phyloP scores from a whole-genome alignment of 2,329 filamentous ascomycete genomes.

The Beauveria caledonica region DNA sequence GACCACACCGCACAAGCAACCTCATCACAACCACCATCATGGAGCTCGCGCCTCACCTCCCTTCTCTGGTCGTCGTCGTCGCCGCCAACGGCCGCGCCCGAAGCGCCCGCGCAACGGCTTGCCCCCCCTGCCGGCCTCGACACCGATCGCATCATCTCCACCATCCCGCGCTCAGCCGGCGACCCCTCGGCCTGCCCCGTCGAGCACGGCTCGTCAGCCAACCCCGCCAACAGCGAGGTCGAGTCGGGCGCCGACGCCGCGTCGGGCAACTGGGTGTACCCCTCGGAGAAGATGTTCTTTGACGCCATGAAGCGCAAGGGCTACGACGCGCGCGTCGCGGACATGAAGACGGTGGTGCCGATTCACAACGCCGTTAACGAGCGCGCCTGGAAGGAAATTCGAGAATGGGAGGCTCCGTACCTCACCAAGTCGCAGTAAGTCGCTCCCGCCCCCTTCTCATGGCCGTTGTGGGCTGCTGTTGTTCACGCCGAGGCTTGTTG shows the following conservation, averaged over 20 bases:
- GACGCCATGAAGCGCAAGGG: conserved; percentile 91
- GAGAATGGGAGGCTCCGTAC: conserved; percentile 74
- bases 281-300: conserved; percentile 95
- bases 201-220: conserved; percentile 28
- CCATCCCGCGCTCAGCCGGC: conserved; percentile 58
- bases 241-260: conserved; percentile 63
- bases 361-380: conserved; percentile 99
- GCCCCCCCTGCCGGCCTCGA: conserved; percentile 37
- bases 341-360: conserved; percentile 88
- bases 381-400: conserved; percentile 87
- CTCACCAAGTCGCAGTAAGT: conserved; percentile 47
- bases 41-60: conserved; percentile 34
- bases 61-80: conserved; percentile 29
- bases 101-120: conserved; percentile 12
- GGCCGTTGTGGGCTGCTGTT: neutral
- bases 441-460: no score
- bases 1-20: conserved; percentile 21
- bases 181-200: conserved; percentile 30
- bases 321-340: conserved; percentile 58
- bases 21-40: conserved; percentile 26
- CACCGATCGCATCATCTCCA: conserved; percentile 65
- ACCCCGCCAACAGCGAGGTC: conserved; percentile 64
- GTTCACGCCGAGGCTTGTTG: neutral
- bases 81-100: conserved; percentile 21
- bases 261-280: conserved; percentile 93